Base-by-base conservation (phyloP, 1,284 basidiomycete species). In the Meripilus lineatus region DNA sequence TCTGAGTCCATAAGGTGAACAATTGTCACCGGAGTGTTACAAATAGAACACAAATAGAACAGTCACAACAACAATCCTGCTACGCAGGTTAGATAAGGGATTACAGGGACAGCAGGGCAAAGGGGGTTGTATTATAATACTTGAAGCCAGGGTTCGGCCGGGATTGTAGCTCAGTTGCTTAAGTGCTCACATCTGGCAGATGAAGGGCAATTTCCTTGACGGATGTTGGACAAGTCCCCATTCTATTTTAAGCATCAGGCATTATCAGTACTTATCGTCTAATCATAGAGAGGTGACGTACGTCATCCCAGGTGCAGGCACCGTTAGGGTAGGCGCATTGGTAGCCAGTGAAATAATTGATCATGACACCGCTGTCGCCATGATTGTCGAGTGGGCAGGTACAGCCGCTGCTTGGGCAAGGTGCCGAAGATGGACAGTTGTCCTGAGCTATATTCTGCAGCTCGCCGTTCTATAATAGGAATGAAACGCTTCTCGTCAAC, bases 311-410 rank as follows among this genome's bases (percentile, higher is more conserved):
- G 17, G 54, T 58, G 47, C 56, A 58, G 10, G 54, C 53, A 26
- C 54, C 56, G 26, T 42, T 43, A 20, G 47, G 40, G 46, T 55
- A 58, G 28, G 56, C 56, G 43, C 56, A 58, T 41, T 58, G 56
- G 48, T 56, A 58, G 18, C 54, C 54, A 14, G 50, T 52, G 45
- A 56, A 56, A 39, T 51, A 50, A 47, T 58, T 58, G 50, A 58
- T 58, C 42, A 56, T 37, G 5, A 56, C 53, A 39, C 56, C 56
- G 8, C 38, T 49, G 47, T 51, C 53, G 22, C 38, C 46, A 42
- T 49, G 50, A 32, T 41, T 32, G 39, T 58, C 56, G 14, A 22
- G 11, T 17, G 54, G 54, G 47, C 56, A 58, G 3, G 26, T 20
- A 47, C 56, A 58, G 17, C 53, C 56, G 11, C 42, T 42, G 41